Percentiles rank a stretch among this genome's conserved stretches.
Evolutionary conservation across 2,329 filamentous ascomycete genomes (phyloP).

Genomic region (Neurospora sp.): DNA sequence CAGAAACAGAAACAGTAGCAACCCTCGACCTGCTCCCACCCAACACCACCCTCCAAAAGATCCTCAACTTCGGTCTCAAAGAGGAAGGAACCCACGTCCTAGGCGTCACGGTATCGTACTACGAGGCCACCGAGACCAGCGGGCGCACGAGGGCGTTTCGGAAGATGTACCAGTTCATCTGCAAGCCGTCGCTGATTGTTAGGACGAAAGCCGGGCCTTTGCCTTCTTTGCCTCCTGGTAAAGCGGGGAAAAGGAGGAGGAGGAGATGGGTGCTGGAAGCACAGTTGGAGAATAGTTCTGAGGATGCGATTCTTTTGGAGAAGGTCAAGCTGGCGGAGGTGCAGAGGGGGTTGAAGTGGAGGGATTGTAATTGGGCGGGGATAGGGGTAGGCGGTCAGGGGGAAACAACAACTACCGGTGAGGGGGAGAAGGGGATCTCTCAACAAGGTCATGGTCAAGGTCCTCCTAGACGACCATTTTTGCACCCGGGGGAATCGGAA

Average conservation of each 20-base stretch:
- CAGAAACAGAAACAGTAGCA: not conserved
- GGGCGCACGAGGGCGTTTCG: constrained; percentile 75
- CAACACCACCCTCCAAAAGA: constrained; percentile 57
- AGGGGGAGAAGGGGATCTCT: constrained; percentile 3
- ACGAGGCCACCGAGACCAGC: constrained; percentile 65
- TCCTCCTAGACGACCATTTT: constrained; percentile 30
- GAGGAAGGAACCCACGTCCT: constrained; percentile 92
- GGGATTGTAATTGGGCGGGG: constrained; percentile 48
- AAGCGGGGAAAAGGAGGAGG: constrained; percentile 2
- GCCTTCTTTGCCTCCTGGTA: constrained; percentile 18
- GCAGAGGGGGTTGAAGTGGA: constrained; percentile 38
- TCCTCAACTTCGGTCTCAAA: constrained; percentile 78
- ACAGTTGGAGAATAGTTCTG: constrained; percentile 89
- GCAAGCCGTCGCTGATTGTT: constrained; percentile 81
- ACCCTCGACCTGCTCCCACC: not conserved
- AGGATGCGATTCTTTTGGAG: constrained; percentile 72
- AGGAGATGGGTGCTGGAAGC: constrained; percentile 72
- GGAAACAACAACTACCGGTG: not conserved
- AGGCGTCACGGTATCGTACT: constrained; percentile 88
- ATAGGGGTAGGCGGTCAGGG: constrained; percentile 4
- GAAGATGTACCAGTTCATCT: constrained; percentile 94
- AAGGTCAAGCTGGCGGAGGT: constrained; percentile 42
- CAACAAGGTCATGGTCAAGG: constrained; percentile 18
- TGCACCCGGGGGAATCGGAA: constrained; percentile 54
- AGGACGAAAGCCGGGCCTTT: constrained; percentile 74